Evolutionary conservation across 345 rosid species (phyloP), one percentile per base, ranked within the genome.

Genomic region (Gossypium sturtianum): DNA sequence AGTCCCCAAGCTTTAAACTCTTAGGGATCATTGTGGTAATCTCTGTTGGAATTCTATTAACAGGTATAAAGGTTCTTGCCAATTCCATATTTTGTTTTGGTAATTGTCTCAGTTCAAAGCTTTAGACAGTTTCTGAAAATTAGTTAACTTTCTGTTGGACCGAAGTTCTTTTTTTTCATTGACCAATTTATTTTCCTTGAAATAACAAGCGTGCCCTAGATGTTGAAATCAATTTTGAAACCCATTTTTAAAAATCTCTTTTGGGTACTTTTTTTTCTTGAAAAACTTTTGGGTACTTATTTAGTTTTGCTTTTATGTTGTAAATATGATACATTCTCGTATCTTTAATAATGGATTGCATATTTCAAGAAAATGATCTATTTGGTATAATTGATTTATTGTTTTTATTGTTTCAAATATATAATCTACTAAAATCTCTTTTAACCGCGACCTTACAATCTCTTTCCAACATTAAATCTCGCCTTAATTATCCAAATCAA

Each of bases 1-100:
- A 95, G 87, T 84, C 97, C 79, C 99, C 99, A 76, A 95, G 99
- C 90, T 66, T 91, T 72, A 91, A 87, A 77, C 99, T 95, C 79
- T 76, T 87, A 49, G 94, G 99, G 51, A 95, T 95, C 78, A 93
- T 93, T 54, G 25, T 88, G 61, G 80, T 96, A 57, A 96, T 96
- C 77, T 96, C 99, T 19, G 65, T 85, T 66, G 99, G 99, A 83
- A 83, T 96, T 76, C 84, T 96, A 77, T 80, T 96, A 73, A 76
- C 99, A 80, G 99, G 99, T 96, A 83, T 56, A 71, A 71, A 56
- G 38, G 62, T 22, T 67, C 76, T 82, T 52, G 41, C 47, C 49
- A 23, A 70, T 75, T 2, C 71, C 20, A 9, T 80, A 48, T 7
- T 57, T 57, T 12, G 12, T 16, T 59, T 59, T 12, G 38, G 38